Evolutionary conservation across 257 asterid genomes (phyloP), one percentile per base, ranked within the genome.

Genomic region (Ehretia macrophylla): DNA sequence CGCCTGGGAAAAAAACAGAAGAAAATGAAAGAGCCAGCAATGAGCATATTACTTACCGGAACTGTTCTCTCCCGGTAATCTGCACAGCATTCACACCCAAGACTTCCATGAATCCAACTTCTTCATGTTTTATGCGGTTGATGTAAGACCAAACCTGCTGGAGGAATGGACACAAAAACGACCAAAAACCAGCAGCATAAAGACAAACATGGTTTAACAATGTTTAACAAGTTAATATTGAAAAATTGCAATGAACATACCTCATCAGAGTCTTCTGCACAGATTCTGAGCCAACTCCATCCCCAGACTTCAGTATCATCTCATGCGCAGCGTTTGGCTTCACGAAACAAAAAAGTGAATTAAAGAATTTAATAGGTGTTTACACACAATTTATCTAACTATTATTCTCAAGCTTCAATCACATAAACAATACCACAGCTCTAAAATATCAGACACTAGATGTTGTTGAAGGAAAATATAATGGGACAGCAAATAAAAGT

Each of bases 251-350:
- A 56, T 60, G 10, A 27, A 77, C 98, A 56, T 91, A 95, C 95
- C 94, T 84, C 66, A 78, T 66, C 63, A 75, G 85, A 23, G 83
- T 78, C 67, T 77, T 76, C 75, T 81, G 81, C 54, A 75, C 95
- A 70, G 96, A 63, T 64, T 88, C 95, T 0, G 94, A 76, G 60
- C 80, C 85, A 58, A 77, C 84, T 59, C 78, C 88, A 54, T 78
- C 95, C 67, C 81, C 78, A 10, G 95, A 71, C 66, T 82, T 79
- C 58, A 82, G 75, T 45, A 81, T 80, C 80, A 74, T 75, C 16
- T 85, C 78, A 38, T 69, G 77, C 18, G 79, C 74, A 65, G 81
- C 81, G 56, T 77, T 84, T 60, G 95, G 90, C 98, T 91, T 83
- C 94, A 88, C n/a, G 56, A 65, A 62, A 59, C 65, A 63, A 69